Conservation (phyloP, 768 basidiomycete genomes). For the Leccinum boreale region DNA sequence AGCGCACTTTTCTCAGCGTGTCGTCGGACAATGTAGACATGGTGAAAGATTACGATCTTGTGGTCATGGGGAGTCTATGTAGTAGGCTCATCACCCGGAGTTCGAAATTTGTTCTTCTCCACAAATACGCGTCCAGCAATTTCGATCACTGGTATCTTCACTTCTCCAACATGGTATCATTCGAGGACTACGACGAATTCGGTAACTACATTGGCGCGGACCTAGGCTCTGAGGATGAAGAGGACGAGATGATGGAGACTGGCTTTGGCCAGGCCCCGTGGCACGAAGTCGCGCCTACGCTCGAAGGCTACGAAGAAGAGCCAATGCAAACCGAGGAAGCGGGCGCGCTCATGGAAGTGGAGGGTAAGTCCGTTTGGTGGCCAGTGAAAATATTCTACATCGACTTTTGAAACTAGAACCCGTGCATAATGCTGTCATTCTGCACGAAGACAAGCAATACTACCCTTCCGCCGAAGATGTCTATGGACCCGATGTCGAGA, state of each 20-base stretch:
- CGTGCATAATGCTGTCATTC: conserved; percentile 73
- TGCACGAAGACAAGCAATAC: conserved; percentile 98
- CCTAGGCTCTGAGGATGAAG: conserved; percentile 76
- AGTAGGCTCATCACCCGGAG: conserved; percentile 22
- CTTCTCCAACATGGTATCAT: conserved; percentile 45
- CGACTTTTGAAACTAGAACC: conserved; percentile 51
- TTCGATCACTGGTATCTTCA: conserved; percentile 7
- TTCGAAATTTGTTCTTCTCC: conserved; percentile 31
- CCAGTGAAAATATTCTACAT: not conserved
- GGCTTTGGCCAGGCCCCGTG: conserved; percentile 40
- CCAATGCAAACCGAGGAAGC: conserved; percentile 53
- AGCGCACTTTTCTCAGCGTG: conserved; percentile 69
- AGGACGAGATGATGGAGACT: conserved; percentile 53
- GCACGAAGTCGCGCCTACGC: conserved; percentile 45
- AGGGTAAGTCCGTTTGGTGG: conserved; percentile 48
- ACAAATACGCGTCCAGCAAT: conserved; percentile 20
- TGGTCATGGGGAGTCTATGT: conserved; percentile 10
- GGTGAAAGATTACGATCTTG: conserved; percentile 9
- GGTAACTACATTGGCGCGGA: conserved; percentile 98
- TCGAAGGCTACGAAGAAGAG: conserved; percentile 85
- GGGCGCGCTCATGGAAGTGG: conserved; percentile 79
- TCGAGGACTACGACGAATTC: conserved; percentile 88
- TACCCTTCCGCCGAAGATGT: conserved; percentile 91
- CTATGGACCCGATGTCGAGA: conserved; percentile 93
- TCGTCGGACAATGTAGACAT: conserved; percentile 73